A percentile compares a stretch with the other conserved stretches of the same genome.
These are phyloP conservation scores for Digitaria exilis DNA, from an alignment of 202 grass and related monocot genomes.

Conservation along the genomic window DNA sequence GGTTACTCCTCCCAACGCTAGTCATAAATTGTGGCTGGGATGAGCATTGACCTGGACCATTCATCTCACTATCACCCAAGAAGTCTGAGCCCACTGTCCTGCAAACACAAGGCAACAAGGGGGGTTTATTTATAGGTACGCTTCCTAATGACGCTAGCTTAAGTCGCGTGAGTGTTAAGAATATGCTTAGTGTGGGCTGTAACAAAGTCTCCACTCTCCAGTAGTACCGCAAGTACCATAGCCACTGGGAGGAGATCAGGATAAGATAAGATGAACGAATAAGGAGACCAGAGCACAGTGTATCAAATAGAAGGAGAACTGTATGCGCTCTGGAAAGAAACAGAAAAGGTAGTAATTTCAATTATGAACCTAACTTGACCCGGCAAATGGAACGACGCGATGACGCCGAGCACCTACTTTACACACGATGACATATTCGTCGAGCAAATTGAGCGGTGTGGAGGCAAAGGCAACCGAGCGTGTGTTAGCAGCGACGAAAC, in stretches of 20 bases:
- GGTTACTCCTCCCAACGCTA: conserved; percentile 42
- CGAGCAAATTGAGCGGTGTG: conserved; percentile 46
- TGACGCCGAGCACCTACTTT: conserved; percentile 27
- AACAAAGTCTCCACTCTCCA: conserved; percentile 15
- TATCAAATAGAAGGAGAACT: conserved; percentile 17
- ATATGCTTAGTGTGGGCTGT: conserved; percentile 29
- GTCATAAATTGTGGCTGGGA: conserved; percentile 75
- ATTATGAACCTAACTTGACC: conserved; percentile 16
- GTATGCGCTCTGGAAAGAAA: neutral
- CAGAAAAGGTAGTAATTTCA: neutral
- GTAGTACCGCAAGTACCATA: conserved; percentile 30
- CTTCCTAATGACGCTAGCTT: conserved; percentile 24
- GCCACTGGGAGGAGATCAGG: conserved; percentile 26
- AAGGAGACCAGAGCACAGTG: conserved; percentile 35
- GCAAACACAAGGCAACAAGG: conserved; percentile 23
- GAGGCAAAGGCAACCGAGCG: conserved; percentile 44
- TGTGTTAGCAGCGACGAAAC: conserved; percentile 30
- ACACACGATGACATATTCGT: conserved; percentile 37
- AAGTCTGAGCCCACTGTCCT: conserved; percentile 26
- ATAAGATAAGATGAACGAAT: conserved; percentile 32
- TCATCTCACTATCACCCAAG: conserved; percentile 44
- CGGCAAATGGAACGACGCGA: conserved; percentile 28
- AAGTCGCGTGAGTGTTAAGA: conserved; percentile 19
- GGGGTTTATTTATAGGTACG: conserved; percentile 48
- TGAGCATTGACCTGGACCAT: conserved; percentile 26